Base-by-base conservation (phyloP, 2,329 filamentous ascomycete genomes). In the Pleurostoma richardsiae region DNA sequence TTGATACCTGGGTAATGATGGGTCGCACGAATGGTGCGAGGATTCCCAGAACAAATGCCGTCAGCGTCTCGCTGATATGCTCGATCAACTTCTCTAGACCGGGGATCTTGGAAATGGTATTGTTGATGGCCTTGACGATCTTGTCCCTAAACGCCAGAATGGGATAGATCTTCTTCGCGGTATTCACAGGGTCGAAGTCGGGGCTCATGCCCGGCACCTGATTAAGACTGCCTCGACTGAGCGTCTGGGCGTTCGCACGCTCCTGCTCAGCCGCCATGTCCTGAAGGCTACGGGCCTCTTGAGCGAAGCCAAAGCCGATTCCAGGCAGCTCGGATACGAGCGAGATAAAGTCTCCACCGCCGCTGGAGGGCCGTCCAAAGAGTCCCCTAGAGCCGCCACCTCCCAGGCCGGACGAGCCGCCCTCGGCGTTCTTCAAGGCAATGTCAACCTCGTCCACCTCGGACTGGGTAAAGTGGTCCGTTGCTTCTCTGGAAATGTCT, bases 81-180 rank as follows among this genome's bases (percentile, higher is more conserved):
- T 97, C 92, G 27, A 97, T 82, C n/a, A 96, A 73, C 51, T 85
- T 77, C 67, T 96, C 90, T 4, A 99, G 76, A 1, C 92, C 92
- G 0, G 94, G 94, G 38, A 99, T 86, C 71, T 95, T 96, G 57
- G 90, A 83, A 54, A 97, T 90, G 44, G 90, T 86, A 38, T 82
- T 80, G 59, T 83, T 90, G 65, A 99, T 90, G 39, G 85, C 80
- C 56, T 89, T 89, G 43, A 96, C 91, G 46, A 99, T 90, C 59
- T 86, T 94, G 72, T 99, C 94, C 49, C 92, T 82, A 74, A 97
- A 99, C 50, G 88, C 80, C 0, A 99, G 78, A 50, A 99, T 96
- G 1, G 94, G 94, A 59, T 97, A 97, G 54, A 99, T 96, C 68
- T 95, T 83, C 38, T 77, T 73, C 10, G 86, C 79, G 1, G 85